Evolutionary conservation across 2,329 filamentous ascomycete genomes (phyloP).

Genomic region (Ophiocordyceps camponoti-floridani): DNA sequence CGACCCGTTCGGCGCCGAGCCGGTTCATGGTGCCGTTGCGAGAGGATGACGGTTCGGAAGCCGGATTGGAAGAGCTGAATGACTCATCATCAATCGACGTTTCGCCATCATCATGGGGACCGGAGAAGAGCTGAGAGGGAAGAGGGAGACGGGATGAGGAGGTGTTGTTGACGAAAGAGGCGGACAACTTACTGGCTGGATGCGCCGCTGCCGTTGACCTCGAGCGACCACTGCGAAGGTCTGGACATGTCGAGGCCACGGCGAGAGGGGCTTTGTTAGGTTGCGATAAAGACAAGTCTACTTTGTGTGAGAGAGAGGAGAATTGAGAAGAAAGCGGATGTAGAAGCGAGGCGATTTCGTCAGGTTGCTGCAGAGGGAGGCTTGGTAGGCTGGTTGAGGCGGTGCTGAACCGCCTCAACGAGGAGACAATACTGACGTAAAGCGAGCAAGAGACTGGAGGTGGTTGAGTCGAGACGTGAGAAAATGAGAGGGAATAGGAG

Average conservation of each 20-base stretch:
- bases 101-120: background rate
- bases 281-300: too few species aligned
- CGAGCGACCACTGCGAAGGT: background rate
- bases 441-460: background rate
- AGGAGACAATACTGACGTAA: background rate
- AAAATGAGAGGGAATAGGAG: background rate
- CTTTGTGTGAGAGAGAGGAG: background rate
- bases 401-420: background rate
- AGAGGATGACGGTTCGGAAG: background rate
- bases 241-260: background rate
- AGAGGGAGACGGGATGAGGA: background rate
- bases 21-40: background rate
- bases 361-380: background rate
- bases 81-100: background rate
- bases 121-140: background rate
- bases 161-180: too few species aligned
- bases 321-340: background rate
- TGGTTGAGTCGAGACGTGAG: background rate
- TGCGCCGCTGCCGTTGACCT: background rate
- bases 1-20: background rate
- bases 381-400: background rate
- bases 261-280: background rate
- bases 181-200: background rate
- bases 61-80: background rate
- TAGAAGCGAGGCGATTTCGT: background rate